Percentiles rank a stretch among this genome's conserved stretches.
These are phyloP conservation scores for Citrus sinensis DNA, from an alignment of 345 rosid species.

Conservation along the genomic window DVS_A1.0 CM039168.1:384001-384500, in stretches of 20 bases:
- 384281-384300: no score
- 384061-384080: slow-evolving; percentile 48
- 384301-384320: not conserved
- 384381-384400: no score
- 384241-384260: slow-evolving; percentile 5
- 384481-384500: no score
- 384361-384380: not conserved
- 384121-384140: slow-evolving; percentile 17
- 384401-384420: no score
- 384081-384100: slow-evolving; percentile 35
- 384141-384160: slow-evolving; percentile 18
- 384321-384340: not conserved
- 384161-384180: slow-evolving; percentile 20
- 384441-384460: no score
- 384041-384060: slow-evolving; percentile 19
- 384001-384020: slow-evolving; percentile 24
- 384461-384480: no score
- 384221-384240: slow-evolving; percentile 18
- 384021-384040: slow-evolving; percentile 41
- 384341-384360: no score
- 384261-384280: no score
- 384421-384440: no score
- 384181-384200: slow-evolving; percentile 29
- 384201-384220: slow-evolving; percentile 32
- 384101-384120: slow-evolving; percentile 2